Conservation (phyloP, 2,329 filamentous ascomycete species). For the Aspergillus alliaceus region DNA sequence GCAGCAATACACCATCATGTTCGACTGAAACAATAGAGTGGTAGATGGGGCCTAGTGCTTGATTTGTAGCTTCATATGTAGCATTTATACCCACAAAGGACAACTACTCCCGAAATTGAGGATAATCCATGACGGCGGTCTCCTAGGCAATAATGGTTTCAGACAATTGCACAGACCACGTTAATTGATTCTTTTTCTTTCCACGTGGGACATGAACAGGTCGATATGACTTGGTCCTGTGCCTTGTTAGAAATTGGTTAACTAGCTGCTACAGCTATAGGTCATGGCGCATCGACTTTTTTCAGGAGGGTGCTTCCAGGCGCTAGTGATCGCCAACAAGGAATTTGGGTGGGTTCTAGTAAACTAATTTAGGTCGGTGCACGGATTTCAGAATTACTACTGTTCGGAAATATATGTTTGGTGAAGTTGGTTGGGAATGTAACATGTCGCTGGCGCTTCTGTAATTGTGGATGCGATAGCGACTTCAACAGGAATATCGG, state of each 20-base stretch:
- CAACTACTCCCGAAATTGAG: background rate
- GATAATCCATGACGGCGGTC: background rate
- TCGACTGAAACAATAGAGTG: background rate
- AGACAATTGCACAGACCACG: background rate
- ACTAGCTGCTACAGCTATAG: background rate
- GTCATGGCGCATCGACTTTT: background rate
- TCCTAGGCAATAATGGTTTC: background rate
- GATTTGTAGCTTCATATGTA: background rate
- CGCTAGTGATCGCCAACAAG: background rate
- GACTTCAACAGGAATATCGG: background rate
- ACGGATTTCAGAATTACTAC: background rate
- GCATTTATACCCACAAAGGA: background rate
- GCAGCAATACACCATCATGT: background rate
- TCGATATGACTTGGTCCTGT: background rate
- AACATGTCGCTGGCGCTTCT: background rate
- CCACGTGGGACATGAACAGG: background rate
- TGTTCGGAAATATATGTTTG: background rate
- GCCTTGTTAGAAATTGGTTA: background rate
- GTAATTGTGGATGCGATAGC: background rate
- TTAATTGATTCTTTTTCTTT: background rate
- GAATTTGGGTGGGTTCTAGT: background rate
- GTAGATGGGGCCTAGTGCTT: background rate
- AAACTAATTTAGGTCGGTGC: too few species aligned
- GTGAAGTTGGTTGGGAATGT: background rate
- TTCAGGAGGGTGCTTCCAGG: background rate